A percentile compares a stretch with the other conserved stretches of the same genome.
These are phyloP conservation scores for Fraxinus platypoda DNA, from an alignment of 305 asterid genomes.

Conservation along the genomic window DNA sequence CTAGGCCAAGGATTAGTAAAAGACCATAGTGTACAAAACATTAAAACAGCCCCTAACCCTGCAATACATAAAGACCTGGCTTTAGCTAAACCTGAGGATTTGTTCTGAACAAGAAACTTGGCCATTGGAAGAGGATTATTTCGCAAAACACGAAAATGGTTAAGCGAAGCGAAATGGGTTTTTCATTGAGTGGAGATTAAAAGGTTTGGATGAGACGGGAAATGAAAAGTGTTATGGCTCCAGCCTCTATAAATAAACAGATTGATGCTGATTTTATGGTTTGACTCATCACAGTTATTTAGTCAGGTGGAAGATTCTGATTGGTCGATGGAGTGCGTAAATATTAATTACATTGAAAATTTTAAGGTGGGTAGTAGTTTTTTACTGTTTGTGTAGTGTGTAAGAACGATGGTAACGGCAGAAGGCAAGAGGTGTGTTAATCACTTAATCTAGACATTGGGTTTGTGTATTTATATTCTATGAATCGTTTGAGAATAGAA, in stretches of 20 bases:
- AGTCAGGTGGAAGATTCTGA: constrained; percentile 1
- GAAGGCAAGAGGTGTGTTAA: neutral
- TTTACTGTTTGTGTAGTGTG: neutral
- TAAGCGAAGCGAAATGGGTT: neutral
- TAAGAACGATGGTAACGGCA: neutral
- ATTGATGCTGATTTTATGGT: constrained; percentile 12
- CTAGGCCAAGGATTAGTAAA: constrained; percentile 34
- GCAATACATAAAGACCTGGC: constrained; percentile 26
- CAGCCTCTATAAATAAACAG: neutral
- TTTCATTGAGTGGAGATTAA: neutral
- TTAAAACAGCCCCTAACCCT: constrained; percentile 19
- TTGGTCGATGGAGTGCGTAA: constrained; percentile 1
- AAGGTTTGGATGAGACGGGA: neutral
- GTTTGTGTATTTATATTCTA: neutral
- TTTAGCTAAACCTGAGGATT: constrained; percentile 23
- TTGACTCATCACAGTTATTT: neutral
- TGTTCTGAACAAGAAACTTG: constrained; percentile 29
- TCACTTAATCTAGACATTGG: neutral
- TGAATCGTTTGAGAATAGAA: neutral
- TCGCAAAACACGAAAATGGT: neutral
- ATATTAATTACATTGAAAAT: neutral
- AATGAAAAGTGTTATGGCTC: neutral
- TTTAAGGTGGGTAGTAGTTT: neutral
- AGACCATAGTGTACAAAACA: constrained; percentile 41
- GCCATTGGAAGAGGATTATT: constrained; percentile 34